Base-by-base conservation (phyloP, 176 grass and related monocot species). In the Carex littledalei region DNA sequence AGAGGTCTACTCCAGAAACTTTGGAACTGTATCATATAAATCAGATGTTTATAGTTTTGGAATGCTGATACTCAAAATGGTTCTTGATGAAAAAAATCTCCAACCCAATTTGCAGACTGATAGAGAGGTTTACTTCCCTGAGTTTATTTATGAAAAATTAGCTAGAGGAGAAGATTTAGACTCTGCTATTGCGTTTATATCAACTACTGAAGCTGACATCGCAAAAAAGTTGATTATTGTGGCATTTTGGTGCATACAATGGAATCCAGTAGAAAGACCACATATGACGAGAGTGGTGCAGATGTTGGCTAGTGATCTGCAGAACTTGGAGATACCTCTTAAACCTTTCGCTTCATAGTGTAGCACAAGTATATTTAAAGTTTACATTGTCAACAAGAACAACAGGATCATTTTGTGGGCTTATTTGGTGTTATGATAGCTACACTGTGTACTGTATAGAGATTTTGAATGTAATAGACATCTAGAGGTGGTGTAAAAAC, bases 41-140 rank as follows among this genome's bases (percentile, higher is more conserved):
- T 89, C 79, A 0, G 87, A 89, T 17, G 85, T 92, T 10, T 89
- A 87, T 15, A 92, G 87, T 83, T 92, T 92, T 0, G 90, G 90
- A 6, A 94, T 94, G 86, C 39, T 93, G 37, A 81, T 93, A 60
- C 10, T 94, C 3, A 88, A 94, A 84, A 91, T 91, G 87, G 74
- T 85, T 0, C 63, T 86, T 12, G 64, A 87, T 2, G 18, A 88
- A 1, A 89, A 65, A 10, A 91, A 91, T 3, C 72, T 85, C 0
- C 66, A 85, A 4, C 39, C 6, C 0, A 22, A 72, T 2, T 68
- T 21, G 18, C 12, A 15, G 3, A 84, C 8, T 52, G 63, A 86
- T 34, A 88, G 86, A 6, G 87, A 85, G 0, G 64, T 50, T 0
- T 90, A 90, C 57, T 86, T 85, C 26, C 88, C 91, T 17, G 87